A percentile compares a stretch with the other conserved stretches of the same genome.
Conservation (phyloP, 306 rosid species). For the Echinosophora koreensis region DNA sequence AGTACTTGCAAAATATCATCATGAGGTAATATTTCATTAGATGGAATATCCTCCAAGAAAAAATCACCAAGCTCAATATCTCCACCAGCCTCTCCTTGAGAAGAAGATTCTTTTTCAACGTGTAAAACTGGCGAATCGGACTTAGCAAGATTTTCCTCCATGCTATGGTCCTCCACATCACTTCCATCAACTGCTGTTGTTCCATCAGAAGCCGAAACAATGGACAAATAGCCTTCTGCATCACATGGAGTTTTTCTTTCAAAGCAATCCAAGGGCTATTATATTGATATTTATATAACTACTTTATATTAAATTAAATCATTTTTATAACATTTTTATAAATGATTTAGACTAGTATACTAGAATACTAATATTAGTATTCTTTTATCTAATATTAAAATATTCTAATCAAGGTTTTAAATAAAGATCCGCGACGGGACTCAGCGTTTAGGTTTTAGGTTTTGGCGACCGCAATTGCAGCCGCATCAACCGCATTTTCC, state of each 20-base stretch:
- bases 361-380: no score
- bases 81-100: slow-evolving; percentile 60
- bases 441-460: no score
- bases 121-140: slow-evolving; percentile 45
- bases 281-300: no score
- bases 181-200: slow-evolving; percentile 45
- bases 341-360: no score
- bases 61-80: slow-evolving; percentile 87
- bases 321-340: no score
- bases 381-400: no score
- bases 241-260: slow-evolving; percentile 42
- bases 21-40: slow-evolving; percentile 58
- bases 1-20: slow-evolving; percentile 67
- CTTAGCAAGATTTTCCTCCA: slow-evolving; percentile 50
- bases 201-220: slow-evolving; percentile 53
- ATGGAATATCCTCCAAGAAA: slow-evolving; percentile 69
- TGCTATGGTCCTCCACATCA: slow-evolving; percentile 47
- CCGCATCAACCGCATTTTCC: no score
- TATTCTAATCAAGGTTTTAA: no score
- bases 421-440: no score
- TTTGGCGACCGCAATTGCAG: no score
- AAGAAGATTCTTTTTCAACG: slow-evolving; percentile 52
- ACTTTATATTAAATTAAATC: no score
- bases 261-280: slow-evolving; percentile 36
- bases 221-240: slow-evolving; percentile 40